phyloP scores from a whole-genome alignment of 306 rosid species.

The Dryas octopetala region DNA sequence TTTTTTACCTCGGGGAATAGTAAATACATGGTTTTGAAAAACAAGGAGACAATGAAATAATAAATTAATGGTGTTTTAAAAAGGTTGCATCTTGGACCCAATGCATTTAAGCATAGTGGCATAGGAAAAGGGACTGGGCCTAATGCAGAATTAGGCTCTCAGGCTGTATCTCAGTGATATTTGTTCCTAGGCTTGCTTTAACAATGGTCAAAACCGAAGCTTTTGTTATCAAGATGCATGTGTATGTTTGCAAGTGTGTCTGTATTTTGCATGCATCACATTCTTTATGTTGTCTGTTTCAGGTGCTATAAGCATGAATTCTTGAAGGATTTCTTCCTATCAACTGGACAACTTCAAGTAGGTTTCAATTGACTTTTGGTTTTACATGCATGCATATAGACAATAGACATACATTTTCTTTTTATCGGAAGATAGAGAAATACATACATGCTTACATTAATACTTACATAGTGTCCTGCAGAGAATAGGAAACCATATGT shows the following conservation, averaged over 20 bases:
- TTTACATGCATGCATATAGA: conserved; percentile 6
- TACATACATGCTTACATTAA: neutral
- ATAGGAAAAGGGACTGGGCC: too few relatives aligned
- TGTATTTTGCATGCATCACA: conserved; percentile 24
- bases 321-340: conserved; percentile 88
- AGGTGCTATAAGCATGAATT: conserved; percentile 91
- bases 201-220: neutral
- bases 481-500: neutral
- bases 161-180: too few relatives aligned
- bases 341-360: conserved; percentile 96
- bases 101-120: too few relatives aligned
- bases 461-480: neutral
- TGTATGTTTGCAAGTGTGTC: neutral
- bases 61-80: too few relatives aligned
- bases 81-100: too few relatives aligned
- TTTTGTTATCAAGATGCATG: neutral
- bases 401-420: neutral
- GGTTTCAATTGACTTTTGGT: conserved; percentile 29
- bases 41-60: too few relatives aligned
- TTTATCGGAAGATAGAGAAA: neutral
- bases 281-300: conserved; percentile 38
- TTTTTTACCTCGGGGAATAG: too few relatives aligned
- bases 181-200: too few relatives aligned
- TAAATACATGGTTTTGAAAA: too few relatives aligned
- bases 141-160: too few relatives aligned